phyloP scores from a whole-genome alignment of 352 stramenopile species.

The Globisporangium spinosum region DNA sequence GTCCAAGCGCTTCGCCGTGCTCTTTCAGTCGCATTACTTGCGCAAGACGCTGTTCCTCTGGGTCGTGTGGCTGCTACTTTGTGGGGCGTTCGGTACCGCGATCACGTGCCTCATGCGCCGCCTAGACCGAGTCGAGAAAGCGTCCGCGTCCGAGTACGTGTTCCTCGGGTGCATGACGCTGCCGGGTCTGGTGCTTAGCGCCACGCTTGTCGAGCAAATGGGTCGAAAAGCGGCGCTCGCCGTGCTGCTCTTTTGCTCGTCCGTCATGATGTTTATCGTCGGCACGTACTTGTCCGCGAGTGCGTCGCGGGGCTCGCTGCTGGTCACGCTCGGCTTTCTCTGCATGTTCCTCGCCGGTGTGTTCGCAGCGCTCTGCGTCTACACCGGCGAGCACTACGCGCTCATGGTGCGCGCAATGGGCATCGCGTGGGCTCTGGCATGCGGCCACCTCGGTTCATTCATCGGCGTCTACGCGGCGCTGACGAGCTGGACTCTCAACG shows the following conservation, averaged over 20 bases:
- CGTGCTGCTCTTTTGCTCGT: constrained; percentile 27
- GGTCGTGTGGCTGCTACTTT: constrained; percentile 35
- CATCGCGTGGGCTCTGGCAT: constrained; percentile 32
- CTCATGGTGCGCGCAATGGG: constrained; percentile 42
- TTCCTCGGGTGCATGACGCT: constrained; percentile 35
- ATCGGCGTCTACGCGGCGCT: constrained; percentile 32
- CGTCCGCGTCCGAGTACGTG: constrained; percentile 26
- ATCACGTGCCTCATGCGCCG: constrained; percentile 28
- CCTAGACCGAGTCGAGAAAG: constrained; percentile 23
- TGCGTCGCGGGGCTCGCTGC: constrained; percentile 9
- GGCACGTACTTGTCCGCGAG: constrained; percentile 24
- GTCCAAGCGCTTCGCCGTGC: constrained; percentile 33
- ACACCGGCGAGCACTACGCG: constrained; percentile 46
- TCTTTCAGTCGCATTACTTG: constrained; percentile 38
- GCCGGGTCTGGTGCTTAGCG: constrained; percentile 36
- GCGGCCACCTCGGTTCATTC: constrained; percentile 41
- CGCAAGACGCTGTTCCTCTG: constrained; percentile 42
- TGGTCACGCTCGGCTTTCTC: constrained; percentile 24
- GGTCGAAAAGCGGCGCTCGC: constrained; percentile 34
- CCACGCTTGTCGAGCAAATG: constrained; percentile 32
- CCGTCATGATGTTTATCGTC: constrained; percentile 25
- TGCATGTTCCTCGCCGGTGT: constrained; percentile 25
- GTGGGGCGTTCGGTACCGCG: constrained; percentile 22
- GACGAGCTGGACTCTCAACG: constrained; percentile 20
- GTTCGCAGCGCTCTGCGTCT: constrained; percentile 29